These are phyloP conservation scores for Leishmania arabica DNA, from an alignment of 208 protist species.

Conservation along the genomic window DNA sequence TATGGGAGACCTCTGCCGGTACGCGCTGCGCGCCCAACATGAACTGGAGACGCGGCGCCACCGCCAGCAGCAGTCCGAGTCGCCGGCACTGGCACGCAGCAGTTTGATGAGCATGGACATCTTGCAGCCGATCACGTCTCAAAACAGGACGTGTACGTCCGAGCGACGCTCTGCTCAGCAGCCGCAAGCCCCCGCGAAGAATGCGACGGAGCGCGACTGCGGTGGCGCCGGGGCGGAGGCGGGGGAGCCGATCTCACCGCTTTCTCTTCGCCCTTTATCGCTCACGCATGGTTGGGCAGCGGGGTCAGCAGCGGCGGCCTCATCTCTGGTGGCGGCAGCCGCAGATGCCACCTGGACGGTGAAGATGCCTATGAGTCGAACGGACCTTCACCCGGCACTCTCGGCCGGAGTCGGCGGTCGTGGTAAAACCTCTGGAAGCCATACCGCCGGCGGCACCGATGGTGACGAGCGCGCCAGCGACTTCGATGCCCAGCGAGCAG, in stretches of 20 bases:
- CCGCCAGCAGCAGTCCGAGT: constrained; percentile 8
- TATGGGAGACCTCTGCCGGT: constrained; percentile 78
- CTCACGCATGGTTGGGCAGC: background rate
- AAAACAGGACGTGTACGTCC: background rate
- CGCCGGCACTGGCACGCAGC: background rate
- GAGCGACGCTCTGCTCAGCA: background rate
- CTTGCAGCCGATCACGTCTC: background rate
- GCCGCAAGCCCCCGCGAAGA: background rate
- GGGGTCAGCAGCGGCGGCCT: background rate
- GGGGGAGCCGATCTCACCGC: constrained; percentile 12
- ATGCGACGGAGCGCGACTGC: background rate
- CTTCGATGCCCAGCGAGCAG: background rate
- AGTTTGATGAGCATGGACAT: background rate
- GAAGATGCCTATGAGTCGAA: constrained; percentile 6
- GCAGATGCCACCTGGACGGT: constrained; percentile 25
- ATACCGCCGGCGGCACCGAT: background rate
- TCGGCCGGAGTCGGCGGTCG: background rate
- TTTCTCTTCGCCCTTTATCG: background rate
- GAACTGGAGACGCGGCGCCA: constrained; percentile 18
- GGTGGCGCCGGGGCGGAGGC: background rate
- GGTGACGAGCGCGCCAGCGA: background rate
- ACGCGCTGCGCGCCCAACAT: constrained; percentile 49
- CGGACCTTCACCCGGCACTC: background rate
- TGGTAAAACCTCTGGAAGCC: background rate
- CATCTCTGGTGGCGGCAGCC: constrained; percentile 1